A percentile compares a stretch with the other conserved stretches of the same genome.
Conservation (phyloP, 331 rosid species). For the Malus hybrid region DNA sequence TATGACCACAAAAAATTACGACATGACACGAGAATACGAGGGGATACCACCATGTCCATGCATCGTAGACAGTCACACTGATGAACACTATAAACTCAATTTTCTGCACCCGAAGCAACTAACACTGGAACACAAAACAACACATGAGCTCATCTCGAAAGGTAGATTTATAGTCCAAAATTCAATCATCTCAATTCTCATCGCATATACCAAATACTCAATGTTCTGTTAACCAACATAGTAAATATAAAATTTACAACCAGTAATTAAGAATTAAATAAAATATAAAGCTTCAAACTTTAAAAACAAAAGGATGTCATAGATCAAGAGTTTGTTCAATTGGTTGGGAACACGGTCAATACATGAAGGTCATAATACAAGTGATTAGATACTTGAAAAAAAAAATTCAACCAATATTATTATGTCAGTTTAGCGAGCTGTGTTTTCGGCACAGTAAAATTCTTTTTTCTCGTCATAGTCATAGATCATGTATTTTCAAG, state of each 20-base stretch:
- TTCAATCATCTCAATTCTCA: background rate
- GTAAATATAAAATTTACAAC: background rate
- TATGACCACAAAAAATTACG: no score
- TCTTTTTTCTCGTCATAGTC: background rate
- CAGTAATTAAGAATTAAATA: background rate
- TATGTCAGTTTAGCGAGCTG: no score
- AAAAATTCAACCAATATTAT: no score
- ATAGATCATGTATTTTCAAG: background rate
- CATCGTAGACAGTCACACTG: background rate
- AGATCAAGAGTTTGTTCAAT: background rate
- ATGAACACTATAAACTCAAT: background rate
- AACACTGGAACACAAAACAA: background rate
- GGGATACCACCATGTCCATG: background rate
- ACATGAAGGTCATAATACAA: no score
- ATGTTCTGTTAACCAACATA: background rate
- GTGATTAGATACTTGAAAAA: no score
- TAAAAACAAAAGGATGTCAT: background rate
- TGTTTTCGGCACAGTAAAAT: no score
- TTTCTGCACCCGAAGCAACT: background rate
- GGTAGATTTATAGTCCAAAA: background rate
- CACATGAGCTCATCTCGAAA: background rate
- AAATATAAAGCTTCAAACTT: background rate
- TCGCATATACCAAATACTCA: background rate
- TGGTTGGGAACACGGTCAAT: no score
- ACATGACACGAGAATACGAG: background rate